Base-by-base conservation (phyloP, 1,284 basidiomycete genomes). In the Salmacisia buchloeana region DNA sequence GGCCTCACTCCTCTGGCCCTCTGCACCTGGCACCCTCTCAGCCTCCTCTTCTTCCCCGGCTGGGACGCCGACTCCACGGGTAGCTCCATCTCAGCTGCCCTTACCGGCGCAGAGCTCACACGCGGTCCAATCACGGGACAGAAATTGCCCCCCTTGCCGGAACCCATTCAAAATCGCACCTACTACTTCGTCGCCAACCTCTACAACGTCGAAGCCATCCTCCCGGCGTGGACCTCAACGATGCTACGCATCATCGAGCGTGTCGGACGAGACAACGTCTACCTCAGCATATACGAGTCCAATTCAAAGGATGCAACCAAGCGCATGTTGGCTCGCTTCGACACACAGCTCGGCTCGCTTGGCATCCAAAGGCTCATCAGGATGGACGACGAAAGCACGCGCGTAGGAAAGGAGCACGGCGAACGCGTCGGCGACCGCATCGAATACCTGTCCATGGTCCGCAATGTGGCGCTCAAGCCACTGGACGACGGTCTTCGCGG, bases 271-370 rank as follows among this genome's bases (percentile, higher is more conserved):
- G 80, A 82, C 52, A 85, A 85, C 58, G 83, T 83, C 18, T 86
- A 83, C 67, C 81, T 86, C 4, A 86, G 85, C n/a, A 80, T 86
- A 60, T 82, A 85, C 69, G 85, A 86, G 73, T 84, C 83, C 59
- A 81, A 84, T 69, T 85, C 84, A 35, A 54, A 64, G 35, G 85
- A 86, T 69, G 66, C 67, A 1, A 83, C 84, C 1, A 81, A 82
- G 7, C 66, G 74, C 3, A 76, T 84, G 57, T 81, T 85, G 1
- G 67, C 73, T 49, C 69, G 74, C 2, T 80, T 85, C 49, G 78
- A 81, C 29, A 59, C 41, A 0, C 71, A 75, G 18, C 78, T 85
- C 12, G 69, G 70, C 2, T 21, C 13, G 13, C 29, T 35, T 5
- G 60, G 60, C 31, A 49, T 62, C 10, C 18, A 18, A 23, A 49